phyloP scores from a whole-genome alignment of 1,284 basidiomycete species.

The Moesziomyces antarcticus region DNA sequence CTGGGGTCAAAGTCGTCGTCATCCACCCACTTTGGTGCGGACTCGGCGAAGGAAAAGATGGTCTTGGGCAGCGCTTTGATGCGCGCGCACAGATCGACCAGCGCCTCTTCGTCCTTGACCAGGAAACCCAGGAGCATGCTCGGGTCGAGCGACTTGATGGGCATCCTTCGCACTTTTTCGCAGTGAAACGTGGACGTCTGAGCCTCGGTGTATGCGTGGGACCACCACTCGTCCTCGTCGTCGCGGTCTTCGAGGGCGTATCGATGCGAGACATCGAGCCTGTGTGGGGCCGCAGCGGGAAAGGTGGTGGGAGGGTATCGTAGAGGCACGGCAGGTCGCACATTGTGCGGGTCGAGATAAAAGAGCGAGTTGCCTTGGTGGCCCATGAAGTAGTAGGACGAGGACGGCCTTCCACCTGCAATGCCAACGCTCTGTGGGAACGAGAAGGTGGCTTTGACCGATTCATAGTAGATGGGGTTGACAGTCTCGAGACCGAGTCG shows the following conservation, averaged over 20 bases:
- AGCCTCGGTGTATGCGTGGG: conserved; percentile 74
- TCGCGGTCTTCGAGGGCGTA: conserved; percentile 19
- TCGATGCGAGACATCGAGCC: conserved; percentile 18
- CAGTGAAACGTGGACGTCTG: conserved; percentile 92
- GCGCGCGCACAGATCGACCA: conserved; percentile 81
- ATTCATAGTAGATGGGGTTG: conserved; percentile 92
- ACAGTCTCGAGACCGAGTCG: conserved; percentile 90
- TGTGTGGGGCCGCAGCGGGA: conserved; percentile 36
- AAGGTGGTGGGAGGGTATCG: conserved; percentile 72
- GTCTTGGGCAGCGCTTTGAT: conserved; percentile 61
- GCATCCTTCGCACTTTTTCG: conserved; percentile 92
- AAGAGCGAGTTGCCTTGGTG: conserved; percentile 78
- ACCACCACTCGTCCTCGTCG: conserved; percentile 71
- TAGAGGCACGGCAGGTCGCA: conserved; percentile 82
- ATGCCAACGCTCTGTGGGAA: conserved; percentile 96
- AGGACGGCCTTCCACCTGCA: conserved; percentile 91
- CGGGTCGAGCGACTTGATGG: conserved; percentile 87
- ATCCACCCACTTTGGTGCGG: conserved; percentile 83
- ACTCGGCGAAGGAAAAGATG: conserved; percentile 72
- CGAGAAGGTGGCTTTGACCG: conserved; percentile 88
- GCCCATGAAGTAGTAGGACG: conserved; percentile 97
- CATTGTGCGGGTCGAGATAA: conserved; percentile 95
- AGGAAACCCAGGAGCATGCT: conserved; percentile 96
- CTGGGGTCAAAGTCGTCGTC: conserved; percentile 82
- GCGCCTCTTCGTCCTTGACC: conserved; percentile 82